phyloP scores from a whole-genome alignment of 805 yeast genomes.

The Starmerella khaoyaiensis region DNA sequence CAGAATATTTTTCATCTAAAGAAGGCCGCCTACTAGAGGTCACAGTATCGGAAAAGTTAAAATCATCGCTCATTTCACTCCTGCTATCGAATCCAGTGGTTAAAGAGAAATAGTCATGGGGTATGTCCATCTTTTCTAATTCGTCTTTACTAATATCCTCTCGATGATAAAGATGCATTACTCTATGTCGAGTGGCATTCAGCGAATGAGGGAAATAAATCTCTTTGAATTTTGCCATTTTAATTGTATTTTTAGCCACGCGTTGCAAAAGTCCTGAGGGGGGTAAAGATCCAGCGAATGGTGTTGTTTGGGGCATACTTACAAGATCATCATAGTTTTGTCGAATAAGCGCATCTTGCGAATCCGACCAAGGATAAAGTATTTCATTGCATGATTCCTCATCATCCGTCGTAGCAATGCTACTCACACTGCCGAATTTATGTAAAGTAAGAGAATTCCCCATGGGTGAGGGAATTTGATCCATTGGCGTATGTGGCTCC shows the following conservation, averaged over 20 bases:
- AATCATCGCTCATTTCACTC: constrained; percentile 8
- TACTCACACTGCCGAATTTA: constrained; percentile 24
- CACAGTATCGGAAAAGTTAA: constrained; percentile 12
- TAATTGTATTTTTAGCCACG: constrained; percentile 44
- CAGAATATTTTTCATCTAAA: constrained; percentile 13
- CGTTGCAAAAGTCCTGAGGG: constrained; percentile 53
- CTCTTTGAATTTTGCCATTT: constrained; percentile 23
- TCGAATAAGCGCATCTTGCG: constrained; percentile 34
- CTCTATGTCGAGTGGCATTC: constrained; percentile 26
- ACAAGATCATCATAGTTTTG: constrained; percentile 38
- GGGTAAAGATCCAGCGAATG: constrained; percentile 51
- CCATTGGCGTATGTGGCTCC: constrained; percentile 22
- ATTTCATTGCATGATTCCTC: constrained; percentile 18
- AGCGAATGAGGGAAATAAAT: constrained; percentile 26
- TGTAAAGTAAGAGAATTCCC: constrained; percentile 13
- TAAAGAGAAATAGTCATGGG: constrained; percentile 11
- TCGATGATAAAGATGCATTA: constrained; percentile 20
- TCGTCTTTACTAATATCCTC: constrained; percentile 4
- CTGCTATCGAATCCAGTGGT: neutral
- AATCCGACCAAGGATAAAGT: constrained; percentile 23
- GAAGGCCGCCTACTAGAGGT: constrained; percentile 7
- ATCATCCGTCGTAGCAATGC: constrained; percentile 24
- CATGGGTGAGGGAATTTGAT: constrained; percentile 17
- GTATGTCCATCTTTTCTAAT: constrained; percentile 6
- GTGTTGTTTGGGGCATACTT: constrained; percentile 50